These are phyloP conservation scores for Didymella exigua DNA, from an alignment of 2,329 filamentous ascomycete genomes.

Conservation along the genomic window DNA sequence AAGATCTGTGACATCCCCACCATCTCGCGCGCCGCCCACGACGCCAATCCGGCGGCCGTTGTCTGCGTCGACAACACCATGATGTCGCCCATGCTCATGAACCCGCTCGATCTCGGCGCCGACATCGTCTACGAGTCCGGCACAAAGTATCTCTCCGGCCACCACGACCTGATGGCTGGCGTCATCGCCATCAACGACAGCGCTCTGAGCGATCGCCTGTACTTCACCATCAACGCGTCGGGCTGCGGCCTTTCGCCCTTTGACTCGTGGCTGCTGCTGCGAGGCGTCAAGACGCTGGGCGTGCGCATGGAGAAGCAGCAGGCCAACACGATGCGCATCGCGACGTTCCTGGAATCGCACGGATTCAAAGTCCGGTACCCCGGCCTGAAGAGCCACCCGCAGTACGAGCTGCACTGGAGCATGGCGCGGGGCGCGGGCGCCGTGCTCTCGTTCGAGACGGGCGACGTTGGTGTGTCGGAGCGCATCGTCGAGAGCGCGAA, in stretches of 20 bases:
- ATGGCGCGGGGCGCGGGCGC: slow-evolving; percentile 94
- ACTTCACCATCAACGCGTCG: slow-evolving; percentile 95
- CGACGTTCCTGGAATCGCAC: slow-evolving; percentile 85
- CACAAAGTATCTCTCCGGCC: slow-evolving; percentile 96
- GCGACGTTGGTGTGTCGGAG: slow-evolving; percentile 80
- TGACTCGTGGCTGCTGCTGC: slow-evolving; percentile 93
- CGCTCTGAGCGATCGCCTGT: slow-evolving; percentile 83
- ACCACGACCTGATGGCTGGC: slow-evolving; percentile 99
- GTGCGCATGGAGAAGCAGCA: slow-evolving; percentile 99
- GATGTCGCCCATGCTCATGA: slow-evolving; percentile 92
- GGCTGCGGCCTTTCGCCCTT: slow-evolving; percentile 94
- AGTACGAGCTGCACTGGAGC: slow-evolving; percentile 94
- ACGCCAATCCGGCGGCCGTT: slow-evolving; percentile 75
- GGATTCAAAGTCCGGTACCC: slow-evolving; percentile 97
- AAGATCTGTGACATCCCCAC: slow-evolving; percentile 92
- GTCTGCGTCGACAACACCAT: slow-evolving; percentile 98
- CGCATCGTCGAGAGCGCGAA: slow-evolving; percentile 92
- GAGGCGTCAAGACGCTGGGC: slow-evolving; percentile 93
- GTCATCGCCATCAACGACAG: slow-evolving; percentile 90
- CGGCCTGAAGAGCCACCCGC: slow-evolving; percentile 90
- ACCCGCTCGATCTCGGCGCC: slow-evolving; percentile 90
- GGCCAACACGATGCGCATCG: slow-evolving; percentile 86
- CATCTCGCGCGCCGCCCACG: slow-evolving; percentile 78
- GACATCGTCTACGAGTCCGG: slow-evolving; percentile 98
- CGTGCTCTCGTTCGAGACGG: slow-evolving; percentile 94